A percentile compares a stretch with the other conserved stretches of the same genome.
Evolutionary conservation across 768 basidiomycete species (phyloP).

Genomic region (Chalciporus sphaerocephalus): DNA sequence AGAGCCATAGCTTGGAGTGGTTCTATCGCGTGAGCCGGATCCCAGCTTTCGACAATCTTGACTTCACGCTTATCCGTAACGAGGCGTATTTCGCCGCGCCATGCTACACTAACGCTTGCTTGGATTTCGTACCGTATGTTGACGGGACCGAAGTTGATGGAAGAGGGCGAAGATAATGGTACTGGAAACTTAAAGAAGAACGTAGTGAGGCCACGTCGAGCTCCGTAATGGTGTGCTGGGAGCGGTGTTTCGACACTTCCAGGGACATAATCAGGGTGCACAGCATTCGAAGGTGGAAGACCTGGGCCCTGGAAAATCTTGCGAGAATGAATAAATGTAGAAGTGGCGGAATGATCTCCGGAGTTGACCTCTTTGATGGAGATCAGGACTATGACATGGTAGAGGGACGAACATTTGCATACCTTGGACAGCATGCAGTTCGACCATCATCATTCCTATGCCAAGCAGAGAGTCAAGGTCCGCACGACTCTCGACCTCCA

Average conservation of each 20-base stretch:
- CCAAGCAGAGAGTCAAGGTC: slow-evolving; percentile 63
- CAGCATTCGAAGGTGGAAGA: slow-evolving; percentile 80
- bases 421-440: slow-evolving; percentile 74
- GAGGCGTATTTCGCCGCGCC: slow-evolving; percentile 69
- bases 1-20: slow-evolving; percentile 57
- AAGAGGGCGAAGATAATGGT: slow-evolving; percentile 61
- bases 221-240: slow-evolving; percentile 63
- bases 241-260: slow-evolving; percentile 54
- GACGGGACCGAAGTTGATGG: slow-evolving; percentile 68
- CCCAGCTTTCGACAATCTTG: slow-evolving; percentile 57
- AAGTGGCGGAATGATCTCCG: slow-evolving; percentile 75
- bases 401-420: neutral
- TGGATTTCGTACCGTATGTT: slow-evolving; percentile 68
- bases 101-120: slow-evolving; percentile 66
- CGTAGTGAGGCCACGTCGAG: slow-evolving; percentile 69
- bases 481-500: slow-evolving; percentile 75
- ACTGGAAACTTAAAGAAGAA: slow-evolving; percentile 79
- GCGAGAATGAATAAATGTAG: slow-evolving; percentile 66
- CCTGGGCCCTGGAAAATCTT: slow-evolving; percentile 78
- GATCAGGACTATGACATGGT: slow-evolving; percentile 1
- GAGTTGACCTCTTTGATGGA: slow-evolving; percentile 60
- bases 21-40: slow-evolving; percentile 34
- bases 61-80: slow-evolving; percentile 60
- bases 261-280: slow-evolving; percentile 50
- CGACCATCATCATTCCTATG: slow-evolving; percentile 71